Percentiles rank a stretch among this genome's conserved stretches.
Conservation (phyloP, 306 rosid species). For the Rosa lucieae region DNA sequence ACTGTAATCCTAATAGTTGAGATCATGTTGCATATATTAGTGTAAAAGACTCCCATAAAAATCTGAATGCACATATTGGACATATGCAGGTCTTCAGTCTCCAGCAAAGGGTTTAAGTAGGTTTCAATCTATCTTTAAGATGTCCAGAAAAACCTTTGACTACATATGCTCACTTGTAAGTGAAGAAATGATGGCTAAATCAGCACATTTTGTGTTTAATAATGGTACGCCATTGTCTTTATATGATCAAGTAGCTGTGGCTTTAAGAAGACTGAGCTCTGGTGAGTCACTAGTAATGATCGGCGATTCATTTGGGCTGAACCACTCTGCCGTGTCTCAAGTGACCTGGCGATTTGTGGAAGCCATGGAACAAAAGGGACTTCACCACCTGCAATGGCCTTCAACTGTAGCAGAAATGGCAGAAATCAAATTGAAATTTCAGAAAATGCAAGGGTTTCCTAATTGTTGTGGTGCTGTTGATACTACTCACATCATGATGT, state of each 20-base stretch:
- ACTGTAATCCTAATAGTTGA: background rate
- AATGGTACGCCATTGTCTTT: conserved; percentile 59
- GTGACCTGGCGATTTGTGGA: conserved; percentile 85
- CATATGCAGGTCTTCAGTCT: conserved; percentile 51
- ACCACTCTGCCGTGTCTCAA: conserved; percentile 87
- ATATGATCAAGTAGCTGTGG: conserved; percentile 77
- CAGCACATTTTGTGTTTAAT: conserved; percentile 56
- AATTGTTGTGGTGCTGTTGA: conserved; percentile 84
- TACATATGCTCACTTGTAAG: conserved; percentile 86
- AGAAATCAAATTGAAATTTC: conserved; percentile 65
- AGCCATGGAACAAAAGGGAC: conserved; percentile 80
- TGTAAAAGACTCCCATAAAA: conserved; percentile 12
- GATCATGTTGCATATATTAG: background rate
- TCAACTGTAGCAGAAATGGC: conserved; percentile 62
- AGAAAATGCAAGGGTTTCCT: conserved; percentile 71
- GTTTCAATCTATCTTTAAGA: conserved; percentile 58
- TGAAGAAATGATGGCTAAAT: conserved; percentile 66
- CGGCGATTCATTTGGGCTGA: conserved; percentile 67
- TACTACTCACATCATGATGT: conserved; percentile 70
- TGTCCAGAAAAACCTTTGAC: conserved; percentile 66
- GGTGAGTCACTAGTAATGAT: conserved; percentile 79
- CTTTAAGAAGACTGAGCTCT: conserved; percentile 79
- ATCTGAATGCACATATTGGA: conserved; percentile 10
- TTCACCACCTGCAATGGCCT: conserved; percentile 81
- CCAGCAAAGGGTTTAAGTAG: conserved; percentile 43